Evolutionary conservation across 257 asterid species (phyloP).

Genomic region (Salvia hispanica): DNA sequence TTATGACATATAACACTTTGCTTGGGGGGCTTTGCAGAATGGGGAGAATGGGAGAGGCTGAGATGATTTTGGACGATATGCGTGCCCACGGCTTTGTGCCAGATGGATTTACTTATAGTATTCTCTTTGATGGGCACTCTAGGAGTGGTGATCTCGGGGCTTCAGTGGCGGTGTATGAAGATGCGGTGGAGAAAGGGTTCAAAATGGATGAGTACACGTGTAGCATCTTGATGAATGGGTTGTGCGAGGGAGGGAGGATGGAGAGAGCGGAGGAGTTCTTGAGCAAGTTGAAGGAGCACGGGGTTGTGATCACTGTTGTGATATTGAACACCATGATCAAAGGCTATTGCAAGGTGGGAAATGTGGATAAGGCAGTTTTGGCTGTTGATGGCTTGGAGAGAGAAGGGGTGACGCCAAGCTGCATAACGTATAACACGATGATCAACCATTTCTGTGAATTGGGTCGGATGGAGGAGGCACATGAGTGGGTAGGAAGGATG

Average conservation of each 20-base stretch:
- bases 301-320: slow-evolving; percentile 59
- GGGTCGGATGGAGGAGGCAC: slow-evolving; percentile 64
- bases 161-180: slow-evolving; percentile 56
- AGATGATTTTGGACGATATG: slow-evolving; percentile 65
- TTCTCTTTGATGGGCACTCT: slow-evolving; percentile 65
- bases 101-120: slow-evolving; percentile 67
- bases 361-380: slow-evolving; percentile 53
- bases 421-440: slow-evolving; percentile 64
- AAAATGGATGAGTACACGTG: slow-evolving; percentile 48
- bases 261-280: slow-evolving; percentile 59
- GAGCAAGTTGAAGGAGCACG: slow-evolving; percentile 49
- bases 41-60: slow-evolving; percentile 71
- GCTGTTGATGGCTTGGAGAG: slow-evolving; percentile 60
- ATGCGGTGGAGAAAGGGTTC: slow-evolving; percentile 52
- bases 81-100: slow-evolving; percentile 53
- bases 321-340: slow-evolving; percentile 58
- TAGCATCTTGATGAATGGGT: slow-evolving; percentile 59
- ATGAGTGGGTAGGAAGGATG: slow-evolving; percentile 63
- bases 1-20: slow-evolving; percentile 69
- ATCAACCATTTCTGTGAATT: slow-evolving; percentile 50
- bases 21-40: slow-evolving; percentile 64
- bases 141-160: slow-evolving; percentile 58
- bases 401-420: slow-evolving; percentile 57
- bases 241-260: slow-evolving; percentile 64
- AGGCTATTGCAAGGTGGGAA: slow-evolving; percentile 63